phyloP scores from a whole-genome alignment of 257 asterid species.

The Henckelia pumila region DNA sequence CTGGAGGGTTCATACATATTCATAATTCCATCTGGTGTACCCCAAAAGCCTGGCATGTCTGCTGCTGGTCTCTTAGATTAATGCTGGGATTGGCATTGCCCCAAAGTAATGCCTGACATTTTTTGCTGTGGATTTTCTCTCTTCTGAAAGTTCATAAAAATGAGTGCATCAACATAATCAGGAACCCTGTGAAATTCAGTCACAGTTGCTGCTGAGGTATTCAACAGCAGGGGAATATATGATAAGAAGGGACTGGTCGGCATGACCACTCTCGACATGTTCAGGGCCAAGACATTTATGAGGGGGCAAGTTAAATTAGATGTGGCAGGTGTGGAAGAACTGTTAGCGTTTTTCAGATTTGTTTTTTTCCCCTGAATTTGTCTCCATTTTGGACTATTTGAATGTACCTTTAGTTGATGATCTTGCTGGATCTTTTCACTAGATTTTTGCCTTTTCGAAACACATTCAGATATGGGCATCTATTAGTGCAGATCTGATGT shows the following conservation, averaged over 20 bases:
- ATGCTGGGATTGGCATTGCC: constrained; percentile 88
- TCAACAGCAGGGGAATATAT: constrained; percentile 73
- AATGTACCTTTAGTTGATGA: constrained; percentile 91
- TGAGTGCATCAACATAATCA: constrained; percentile 77
- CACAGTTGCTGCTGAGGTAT: constrained; percentile 89
- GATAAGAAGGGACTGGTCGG: constrained; percentile 70
- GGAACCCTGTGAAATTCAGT: constrained; percentile 90
- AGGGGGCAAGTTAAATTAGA: constrained; percentile 69
- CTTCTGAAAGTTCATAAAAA: neutral
- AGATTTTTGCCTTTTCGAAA: neutral
- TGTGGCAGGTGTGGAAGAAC: constrained; percentile 51
- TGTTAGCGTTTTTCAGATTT: neutral
- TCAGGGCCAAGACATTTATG: constrained; percentile 76
- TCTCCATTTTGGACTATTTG: constrained; percentile 42
- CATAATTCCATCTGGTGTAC: constrained; percentile 95
- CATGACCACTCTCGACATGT: constrained; percentile 91
- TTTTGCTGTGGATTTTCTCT: neutral
- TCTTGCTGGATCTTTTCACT: constrained; percentile 26
- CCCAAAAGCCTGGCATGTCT: constrained; percentile 91
- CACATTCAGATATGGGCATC: neutral
- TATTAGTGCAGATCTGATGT: neutral
- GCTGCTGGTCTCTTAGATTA: constrained; percentile 87
- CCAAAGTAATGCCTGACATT: constrained; percentile 42
- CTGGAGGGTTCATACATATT: constrained; percentile 70
- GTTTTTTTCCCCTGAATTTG: neutral